Conservation (phyloP, 176 grass and related monocot species). For the Hordeum marinum region DNA sequence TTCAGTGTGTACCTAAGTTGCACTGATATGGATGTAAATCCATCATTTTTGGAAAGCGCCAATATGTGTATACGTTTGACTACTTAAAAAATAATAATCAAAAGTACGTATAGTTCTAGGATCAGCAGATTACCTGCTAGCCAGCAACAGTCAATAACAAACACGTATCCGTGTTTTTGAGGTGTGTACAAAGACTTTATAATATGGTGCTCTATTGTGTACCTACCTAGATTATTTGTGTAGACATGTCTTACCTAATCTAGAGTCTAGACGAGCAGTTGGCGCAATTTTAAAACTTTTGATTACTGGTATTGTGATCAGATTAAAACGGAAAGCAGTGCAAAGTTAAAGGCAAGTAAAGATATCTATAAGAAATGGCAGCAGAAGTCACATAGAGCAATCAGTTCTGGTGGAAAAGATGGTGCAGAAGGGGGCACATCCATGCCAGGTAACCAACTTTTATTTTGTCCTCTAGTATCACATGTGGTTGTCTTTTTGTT, state of each 20-base stretch:
- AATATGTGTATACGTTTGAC: too few relatives aligned
- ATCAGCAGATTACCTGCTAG: too few relatives aligned
- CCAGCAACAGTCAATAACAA: too few relatives aligned
- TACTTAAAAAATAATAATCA: too few relatives aligned
- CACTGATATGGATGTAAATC: too few relatives aligned
- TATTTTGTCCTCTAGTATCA: not conserved
- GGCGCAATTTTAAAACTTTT: not conserved
- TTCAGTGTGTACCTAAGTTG: not conserved
- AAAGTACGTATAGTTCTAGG: too few relatives aligned
- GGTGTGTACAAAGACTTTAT: not conserved
- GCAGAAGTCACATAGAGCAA: slow-evolving; percentile 65
- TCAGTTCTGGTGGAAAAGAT: slow-evolving; percentile 56
- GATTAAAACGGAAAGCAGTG: slow-evolving; percentile 77
- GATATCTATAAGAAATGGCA: slow-evolving; percentile 92
- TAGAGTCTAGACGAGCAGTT: not conserved
- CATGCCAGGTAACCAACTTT: slow-evolving; percentile 31
- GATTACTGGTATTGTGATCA: slow-evolving; percentile 13
- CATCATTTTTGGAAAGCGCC: too few relatives aligned
- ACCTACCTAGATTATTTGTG: not conserved
- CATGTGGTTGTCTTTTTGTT: not conserved
- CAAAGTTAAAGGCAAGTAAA: slow-evolving; percentile 62
- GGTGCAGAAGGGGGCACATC: slow-evolving; percentile 27
- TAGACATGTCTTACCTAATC: not conserved
- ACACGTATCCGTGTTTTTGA: too few relatives aligned
- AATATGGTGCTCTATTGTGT: not conserved